These are phyloP conservation scores for Fusarium buxicola DNA, from an alignment of 2,329 filamentous ascomycete species.

Conservation along the genomic window DNA sequence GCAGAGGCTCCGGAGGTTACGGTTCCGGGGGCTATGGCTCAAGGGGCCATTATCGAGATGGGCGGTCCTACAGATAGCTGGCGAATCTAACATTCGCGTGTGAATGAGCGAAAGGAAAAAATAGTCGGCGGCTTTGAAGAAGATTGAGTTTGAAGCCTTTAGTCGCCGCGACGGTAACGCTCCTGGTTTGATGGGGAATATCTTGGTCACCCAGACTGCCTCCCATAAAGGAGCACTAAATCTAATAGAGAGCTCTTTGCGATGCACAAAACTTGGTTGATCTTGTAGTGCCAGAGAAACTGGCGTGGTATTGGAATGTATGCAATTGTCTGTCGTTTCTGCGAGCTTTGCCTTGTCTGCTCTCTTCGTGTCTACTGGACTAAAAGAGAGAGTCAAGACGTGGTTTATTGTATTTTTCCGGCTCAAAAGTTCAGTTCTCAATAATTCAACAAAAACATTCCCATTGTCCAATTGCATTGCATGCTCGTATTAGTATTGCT, in stretches of 20 bases:
- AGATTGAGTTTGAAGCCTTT: neutral
- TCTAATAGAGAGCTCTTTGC: neutral
- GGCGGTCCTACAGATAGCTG: conserved; percentile 41
- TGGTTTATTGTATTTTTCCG: too few species aligned
- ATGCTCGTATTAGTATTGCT: too few species aligned
- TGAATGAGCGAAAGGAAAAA: neutral
- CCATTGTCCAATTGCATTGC: neutral
- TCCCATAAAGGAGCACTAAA: neutral
- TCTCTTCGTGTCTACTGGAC: neutral
- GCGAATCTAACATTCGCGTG: neutral
- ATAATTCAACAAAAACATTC: too few species aligned
- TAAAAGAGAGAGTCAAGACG: too few species aligned
- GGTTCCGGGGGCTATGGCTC: conserved; percentile 29
- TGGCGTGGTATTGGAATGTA: conserved; percentile 15
- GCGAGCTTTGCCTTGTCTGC: neutral
- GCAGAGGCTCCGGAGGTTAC: conserved; percentile 34
- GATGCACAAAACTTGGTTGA: too few species aligned
- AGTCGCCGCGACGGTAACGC: neutral
- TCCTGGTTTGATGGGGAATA: neutral
- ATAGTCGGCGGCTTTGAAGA: too few species aligned
- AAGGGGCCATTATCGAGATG: conserved; percentile 36
- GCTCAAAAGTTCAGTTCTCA: too few species aligned
- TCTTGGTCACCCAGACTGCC: neutral
- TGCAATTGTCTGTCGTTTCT: conserved; percentile 1
- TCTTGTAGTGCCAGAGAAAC: neutral